Evolutionary conservation across 2,329 filamentous ascomycete genomes (phyloP), one percentile per base, ranked within the genome.

Genomic region (Diaporthe nobilis): DNA sequence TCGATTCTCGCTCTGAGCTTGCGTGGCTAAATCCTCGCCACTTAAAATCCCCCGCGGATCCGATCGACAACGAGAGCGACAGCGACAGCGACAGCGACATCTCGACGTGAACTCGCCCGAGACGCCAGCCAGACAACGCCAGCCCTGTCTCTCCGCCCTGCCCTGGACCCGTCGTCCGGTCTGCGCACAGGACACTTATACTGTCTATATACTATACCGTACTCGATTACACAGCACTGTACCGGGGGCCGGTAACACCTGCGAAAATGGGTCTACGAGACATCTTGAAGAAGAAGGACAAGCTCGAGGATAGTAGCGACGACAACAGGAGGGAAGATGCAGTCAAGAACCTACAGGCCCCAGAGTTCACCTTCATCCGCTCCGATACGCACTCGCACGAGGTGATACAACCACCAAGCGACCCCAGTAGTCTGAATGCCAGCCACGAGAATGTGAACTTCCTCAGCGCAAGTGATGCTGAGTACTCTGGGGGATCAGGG

Each of bases 331-430:
- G 63, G 63, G 31, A 75, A 28, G 83, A 84, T 77, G 83, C 85
- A 28, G 80, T 84, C 71, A 79, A 83, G 60, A 82, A 80, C 73
- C 82, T 86, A 55, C 82, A 82, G 71, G 82, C 87, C 1, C 92
- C 93, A 75, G 92, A 94, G 79, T 95, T 98, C 86, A 95, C 90
- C 78, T 95, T 98, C 85, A 89, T 97, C 81, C 93, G 95, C 77
- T 93, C 94, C 78, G 96, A 98, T 82, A 98, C 96, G 1, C 86
- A 92, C 78, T 92, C 93, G 2, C 90, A 95, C 82, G 95, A 98
- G 83, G 87, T 93, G 78, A 94, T 98, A 82, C 88, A 91, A 74
- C 94, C 94, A 15, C 94, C 95, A 9, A 83, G 78, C 80, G 81
- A 80, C 78, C 81, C 78, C 47, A 75, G 68, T 63, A 70, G 70